Conservation (phyloP, 371 early-diverging fungal species). For the Mucor ambiguus region DNA sequence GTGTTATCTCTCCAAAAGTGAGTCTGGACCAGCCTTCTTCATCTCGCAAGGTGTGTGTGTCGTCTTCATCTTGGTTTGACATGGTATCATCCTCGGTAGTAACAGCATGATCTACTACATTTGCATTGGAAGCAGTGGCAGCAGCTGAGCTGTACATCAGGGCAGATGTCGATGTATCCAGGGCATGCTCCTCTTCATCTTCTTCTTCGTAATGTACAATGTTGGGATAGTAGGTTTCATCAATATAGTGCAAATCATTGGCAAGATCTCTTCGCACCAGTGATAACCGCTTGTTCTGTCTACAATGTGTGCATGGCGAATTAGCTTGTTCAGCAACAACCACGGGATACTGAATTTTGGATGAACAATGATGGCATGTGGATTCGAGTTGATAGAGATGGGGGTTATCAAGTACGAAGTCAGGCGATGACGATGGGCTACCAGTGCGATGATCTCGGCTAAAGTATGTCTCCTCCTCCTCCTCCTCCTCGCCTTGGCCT, state of each 20-base stretch:
- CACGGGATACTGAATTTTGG: neutral
- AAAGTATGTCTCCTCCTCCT: neutral
- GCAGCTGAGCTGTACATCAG: neutral
- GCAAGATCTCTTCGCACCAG: conserved; percentile 36
- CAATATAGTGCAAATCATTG: conserved; percentile 44
- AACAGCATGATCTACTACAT: neutral
- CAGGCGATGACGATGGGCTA: conserved; percentile 6
- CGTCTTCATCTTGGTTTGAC: conserved; percentile 12
- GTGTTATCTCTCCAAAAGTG: conserved; percentile 32
- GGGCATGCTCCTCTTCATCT: conserved; percentile 11
- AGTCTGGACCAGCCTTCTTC: conserved; percentile 36
- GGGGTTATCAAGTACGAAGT: conserved; percentile 40
- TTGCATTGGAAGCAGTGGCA: neutral
- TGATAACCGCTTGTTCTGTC: conserved; percentile 33
- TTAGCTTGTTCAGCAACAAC: conserved; percentile 24
- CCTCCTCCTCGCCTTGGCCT: neutral
- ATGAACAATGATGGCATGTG: conserved; percentile 21
- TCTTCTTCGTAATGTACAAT: conserved; percentile 28
- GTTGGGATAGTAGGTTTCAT: conserved; percentile 45
- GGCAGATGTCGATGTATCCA: neutral
- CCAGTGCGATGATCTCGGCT: neutral
- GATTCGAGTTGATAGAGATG: conserved; percentile 41
- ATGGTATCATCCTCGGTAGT: neutral
- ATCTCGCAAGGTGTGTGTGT: conserved; percentile 17
- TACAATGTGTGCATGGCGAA: conserved; percentile 26